A percentile compares a stretch with the other conserved stretches of the same genome.
Evolutionary conservation across 2,329 filamentous ascomycete genomes (phyloP).

Genomic region (Neodidymelliopsis sp.): DNA sequence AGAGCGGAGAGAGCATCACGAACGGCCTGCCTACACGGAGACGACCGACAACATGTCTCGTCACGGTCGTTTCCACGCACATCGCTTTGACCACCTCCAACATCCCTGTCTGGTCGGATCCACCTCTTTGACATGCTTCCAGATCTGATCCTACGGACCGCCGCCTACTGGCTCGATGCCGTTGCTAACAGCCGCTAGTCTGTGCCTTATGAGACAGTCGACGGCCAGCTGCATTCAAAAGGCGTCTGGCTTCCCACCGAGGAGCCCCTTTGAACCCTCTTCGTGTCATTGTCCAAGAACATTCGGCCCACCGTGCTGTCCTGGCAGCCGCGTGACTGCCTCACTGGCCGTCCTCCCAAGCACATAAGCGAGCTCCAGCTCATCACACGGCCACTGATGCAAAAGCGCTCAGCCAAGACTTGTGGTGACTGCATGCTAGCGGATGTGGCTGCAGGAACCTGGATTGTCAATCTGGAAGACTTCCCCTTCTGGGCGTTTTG

Average conservation of each 20-base stretch:
- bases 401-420: slow-evolving; percentile 24
- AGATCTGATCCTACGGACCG: slow-evolving; percentile 26
- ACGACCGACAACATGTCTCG: slow-evolving; percentile 17
- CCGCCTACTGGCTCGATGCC: slow-evolving; percentile 7
- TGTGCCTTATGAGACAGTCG: slow-evolving; percentile 12
- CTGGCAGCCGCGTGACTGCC: slow-evolving; percentile 23
- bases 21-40: slow-evolving; percentile 9
- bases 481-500: slow-evolving; percentile 12
- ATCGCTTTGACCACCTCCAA: slow-evolving; percentile 20
- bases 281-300: neutral
- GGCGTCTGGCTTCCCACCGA: neutral
- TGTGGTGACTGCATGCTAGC: slow-evolving; percentile 23
- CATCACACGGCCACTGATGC: slow-evolving; percentile 21
- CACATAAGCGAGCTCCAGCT: slow-evolving; percentile 27
- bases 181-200: slow-evolving; percentile 14
- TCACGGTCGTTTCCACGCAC: slow-evolving; percentile 23
- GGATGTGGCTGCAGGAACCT: slow-evolving; percentile 28
- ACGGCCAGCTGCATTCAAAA: slow-evolving; percentile 12
- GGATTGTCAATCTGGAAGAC: slow-evolving; percentile 6
- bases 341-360: slow-evolving; percentile 22
- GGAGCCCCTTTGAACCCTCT: neutral
- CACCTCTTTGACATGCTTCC: slow-evolving; percentile 32
- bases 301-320: slow-evolving; percentile 5
- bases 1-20: slow-evolving; percentile 3
- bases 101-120: slow-evolving; percentile 24